Evolutionary conservation across 805 yeast species (phyloP).

Genomic region (Kazachstania africana): DNA sequence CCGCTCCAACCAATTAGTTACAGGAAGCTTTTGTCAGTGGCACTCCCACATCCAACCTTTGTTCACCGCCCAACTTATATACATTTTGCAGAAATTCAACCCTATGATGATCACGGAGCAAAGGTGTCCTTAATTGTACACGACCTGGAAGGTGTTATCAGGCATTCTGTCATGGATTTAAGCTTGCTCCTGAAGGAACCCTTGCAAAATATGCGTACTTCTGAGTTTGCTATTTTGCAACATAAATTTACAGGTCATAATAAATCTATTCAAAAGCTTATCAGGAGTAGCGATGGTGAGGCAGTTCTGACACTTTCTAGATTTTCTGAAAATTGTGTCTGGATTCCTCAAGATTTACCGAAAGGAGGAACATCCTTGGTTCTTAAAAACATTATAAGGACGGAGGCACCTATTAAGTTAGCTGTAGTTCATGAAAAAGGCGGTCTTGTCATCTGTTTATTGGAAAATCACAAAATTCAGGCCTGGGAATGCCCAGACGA

Average conservation of each 20-base stretch:
- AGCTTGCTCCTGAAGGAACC: conserved; percentile 11
- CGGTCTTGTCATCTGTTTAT: conserved; percentile 32
- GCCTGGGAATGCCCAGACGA: conserved; percentile 48
- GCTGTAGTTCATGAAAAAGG: conserved; percentile 43
- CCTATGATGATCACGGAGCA: conserved; percentile 11
- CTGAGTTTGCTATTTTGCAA: conserved; percentile 18
- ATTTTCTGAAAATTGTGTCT: conserved; percentile 43
- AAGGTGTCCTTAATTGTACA: conserved; percentile 35
- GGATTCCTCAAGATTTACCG: conserved; percentile 35
- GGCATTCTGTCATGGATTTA: conserved; percentile 24
- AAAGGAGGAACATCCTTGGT: conserved; percentile 26
- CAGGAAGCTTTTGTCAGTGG: conserved; percentile 25
- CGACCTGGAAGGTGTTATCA: conserved; percentile 31
- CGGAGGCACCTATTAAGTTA: conserved; percentile 35
- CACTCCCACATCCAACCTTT: conserved; percentile 16
- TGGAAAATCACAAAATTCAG: conserved; percentile 32
- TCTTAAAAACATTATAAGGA: conserved; percentile 31
- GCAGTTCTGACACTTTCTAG: conserved; percentile 48
- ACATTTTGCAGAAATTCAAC: conserved; percentile 28
- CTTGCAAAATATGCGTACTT: background rate
- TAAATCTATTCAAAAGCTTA: conserved; percentile 59
- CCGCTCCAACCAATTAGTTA: conserved; percentile 46
- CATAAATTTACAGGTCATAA: conserved; percentile 76
- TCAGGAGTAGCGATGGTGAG: conserved; percentile 56
- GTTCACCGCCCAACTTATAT: conserved; percentile 25